Base-by-base conservation (phyloP, 1,284 basidiomycete species). In the Melanopsichium pennsylvanicum region DNA sequence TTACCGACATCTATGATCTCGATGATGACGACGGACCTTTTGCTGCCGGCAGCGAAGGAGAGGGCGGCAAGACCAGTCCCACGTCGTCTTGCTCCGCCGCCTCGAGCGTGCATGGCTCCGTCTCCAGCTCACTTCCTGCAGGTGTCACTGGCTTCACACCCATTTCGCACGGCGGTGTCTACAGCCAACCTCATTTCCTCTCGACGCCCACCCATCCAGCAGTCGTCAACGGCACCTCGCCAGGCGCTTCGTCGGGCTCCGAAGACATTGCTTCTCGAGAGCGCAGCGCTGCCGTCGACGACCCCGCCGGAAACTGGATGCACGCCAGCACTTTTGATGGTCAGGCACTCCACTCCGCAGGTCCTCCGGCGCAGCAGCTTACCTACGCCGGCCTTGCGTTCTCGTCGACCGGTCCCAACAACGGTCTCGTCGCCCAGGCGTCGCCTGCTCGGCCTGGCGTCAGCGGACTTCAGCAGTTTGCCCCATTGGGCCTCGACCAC, bases 11-110 rank as follows among this genome's bases (percentile, higher is more conserved):
- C 5, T 60, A 60, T 32, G 57, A 60, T n/a, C 47, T 60, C 38
- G 67, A 70, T 8, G 67, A 70, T 34, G 67, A 70, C 22, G 67
- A 70, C 19, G 54, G 67, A 18, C 46, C 39, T 21, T 51, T 51
- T 11, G 61, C 51, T 41, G 45, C 45, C 18, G 61, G 60, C 23
- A 70, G 67, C 32, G 67, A 70, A 37, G 64, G 64, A 4, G 67
- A 70, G 26, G 46, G 48, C 19, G 55, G 52, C 40, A 64, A 64
- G 52, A 47, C 45, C 21, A 70, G 67, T 26, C 67, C 67, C 18
- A 51, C 42, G 4, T 68, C 64, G 27, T 58, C 64, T 5, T 46
- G 39, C 23, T 64, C 67, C 10, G 52, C 26, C 8, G 49, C 51
- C 27, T 62, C 59, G 26, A 60, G 60, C 38, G 22, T 58, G 22